phyloP scores from a whole-genome alignment of 495 filamentous ascomycete species.

The Aspergillus avenaceus region DNA sequence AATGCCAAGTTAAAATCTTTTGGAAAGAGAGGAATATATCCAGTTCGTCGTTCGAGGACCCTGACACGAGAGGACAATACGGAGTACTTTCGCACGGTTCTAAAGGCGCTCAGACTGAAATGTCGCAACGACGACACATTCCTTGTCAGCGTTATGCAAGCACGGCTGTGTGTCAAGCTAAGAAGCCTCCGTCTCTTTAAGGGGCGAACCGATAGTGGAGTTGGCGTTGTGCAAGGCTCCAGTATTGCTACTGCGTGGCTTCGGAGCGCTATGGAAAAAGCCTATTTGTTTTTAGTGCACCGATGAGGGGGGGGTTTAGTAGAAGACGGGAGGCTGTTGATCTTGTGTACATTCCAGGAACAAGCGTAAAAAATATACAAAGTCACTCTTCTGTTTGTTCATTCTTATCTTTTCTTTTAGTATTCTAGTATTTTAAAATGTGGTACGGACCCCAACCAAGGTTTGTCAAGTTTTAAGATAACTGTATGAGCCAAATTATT shows the following conservation, averaged over 20 bases:
- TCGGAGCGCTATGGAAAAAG: constrained; percentile 12
- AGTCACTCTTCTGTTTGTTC: neutral
- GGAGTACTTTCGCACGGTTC: constrained; percentile 19
- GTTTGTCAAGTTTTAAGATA: neutral
- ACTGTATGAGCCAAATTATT: constrained; percentile 3
- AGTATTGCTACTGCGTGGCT: constrained; percentile 17
- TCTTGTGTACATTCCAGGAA: neutral
- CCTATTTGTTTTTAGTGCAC: constrained; percentile 15
- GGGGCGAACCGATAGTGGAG: constrained; percentile 22
- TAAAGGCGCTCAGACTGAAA: constrained; percentile 19
- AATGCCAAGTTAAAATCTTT: neutral
- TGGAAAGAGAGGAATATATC: constrained; percentile 4
- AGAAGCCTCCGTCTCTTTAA: constrained; percentile 16
- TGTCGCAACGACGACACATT: constrained; percentile 21
- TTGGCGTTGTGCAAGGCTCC: constrained; percentile 20
- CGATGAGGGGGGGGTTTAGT: neutral
- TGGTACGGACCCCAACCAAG: constrained; percentile 1
- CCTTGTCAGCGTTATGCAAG: constrained; percentile 28
- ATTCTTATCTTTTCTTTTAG: neutral
- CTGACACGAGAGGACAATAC: constrained; percentile 8
- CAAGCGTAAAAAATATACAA: too few relatives aligned
- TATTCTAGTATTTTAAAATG: neutral
- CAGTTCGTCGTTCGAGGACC: constrained; percentile 3
- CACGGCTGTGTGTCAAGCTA: constrained; percentile 28
- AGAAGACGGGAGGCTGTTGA: neutral